Conservation (phyloP, 2,329 filamentous ascomycete species). For the Fusarium sp. region DNA sequence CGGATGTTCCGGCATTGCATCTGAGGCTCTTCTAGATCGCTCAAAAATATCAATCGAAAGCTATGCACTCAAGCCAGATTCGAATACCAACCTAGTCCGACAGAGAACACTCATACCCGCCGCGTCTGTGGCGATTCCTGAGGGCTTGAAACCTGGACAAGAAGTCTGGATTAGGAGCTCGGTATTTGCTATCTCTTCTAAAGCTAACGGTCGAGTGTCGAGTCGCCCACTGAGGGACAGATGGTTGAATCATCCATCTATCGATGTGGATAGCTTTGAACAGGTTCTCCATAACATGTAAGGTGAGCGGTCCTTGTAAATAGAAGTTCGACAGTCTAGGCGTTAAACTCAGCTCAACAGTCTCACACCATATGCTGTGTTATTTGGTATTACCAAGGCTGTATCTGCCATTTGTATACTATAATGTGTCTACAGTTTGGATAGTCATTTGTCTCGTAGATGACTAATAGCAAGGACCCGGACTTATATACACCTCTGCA, state of each 20-base stretch:
- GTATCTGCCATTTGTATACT: too few relatives aligned
- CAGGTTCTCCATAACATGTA: neutral
- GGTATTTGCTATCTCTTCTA: slow-evolving; percentile 23
- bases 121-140: neutral
- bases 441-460: too few relatives aligned
- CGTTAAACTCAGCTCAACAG: too few relatives aligned
- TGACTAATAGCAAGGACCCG: too few relatives aligned
- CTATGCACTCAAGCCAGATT: slow-evolving; percentile 33
- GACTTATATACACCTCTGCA: too few relatives aligned
- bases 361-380: too few relatives aligned
- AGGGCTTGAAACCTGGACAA: neutral
- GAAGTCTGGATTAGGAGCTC: slow-evolving; percentile 18
- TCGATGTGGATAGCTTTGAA: neutral
- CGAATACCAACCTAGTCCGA: slow-evolving; percentile 35
- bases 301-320: too few relatives aligned
- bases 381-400: too few relatives aligned
- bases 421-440: too few relatives aligned
- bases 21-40: neutral
- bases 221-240: neutral
- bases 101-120: slow-evolving; percentile 37
- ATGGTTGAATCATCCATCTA: slow-evolving; percentile 5
- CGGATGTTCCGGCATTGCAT: slow-evolving; percentile 28
- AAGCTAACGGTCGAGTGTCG: neutral
- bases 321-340: too few relatives aligned
- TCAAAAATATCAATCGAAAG: neutral